These are phyloP conservation scores for Clarireedia paspali DNA, from an alignment of 2,329 filamentous ascomycete species.

Conservation along the genomic window DNA sequence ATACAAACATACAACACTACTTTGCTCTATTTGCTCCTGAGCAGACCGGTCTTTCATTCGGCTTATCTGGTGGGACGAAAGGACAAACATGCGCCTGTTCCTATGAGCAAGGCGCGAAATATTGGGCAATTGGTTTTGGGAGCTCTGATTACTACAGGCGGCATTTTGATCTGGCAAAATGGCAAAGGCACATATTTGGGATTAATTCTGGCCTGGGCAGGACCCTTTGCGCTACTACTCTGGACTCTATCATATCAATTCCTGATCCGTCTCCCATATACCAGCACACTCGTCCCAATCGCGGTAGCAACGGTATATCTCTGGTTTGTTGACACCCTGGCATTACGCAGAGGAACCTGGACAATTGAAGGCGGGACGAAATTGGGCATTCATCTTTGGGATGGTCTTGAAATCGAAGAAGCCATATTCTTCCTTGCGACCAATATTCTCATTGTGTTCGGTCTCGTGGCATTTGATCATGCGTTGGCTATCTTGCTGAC, in stretches of 20 bases:
- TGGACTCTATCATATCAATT: constrained; percentile 59
- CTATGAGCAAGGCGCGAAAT: constrained; percentile 28
- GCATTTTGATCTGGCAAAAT: constrained; percentile 37
- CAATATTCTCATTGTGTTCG: constrained; percentile 62
- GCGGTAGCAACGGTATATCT: constrained; percentile 58
- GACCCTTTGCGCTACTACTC: constrained; percentile 55
- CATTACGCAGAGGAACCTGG: constrained; percentile 63
- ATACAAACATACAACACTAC: constrained; percentile 70
- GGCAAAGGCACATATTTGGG: constrained; percentile 57
- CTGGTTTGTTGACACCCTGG: constrained; percentile 64
- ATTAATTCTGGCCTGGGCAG: constrained; percentile 62
- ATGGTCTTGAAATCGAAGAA: constrained; percentile 64
- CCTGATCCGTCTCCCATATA: constrained; percentile 49
- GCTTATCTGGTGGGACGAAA: constrained; percentile 35
- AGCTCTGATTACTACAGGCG: constrained; percentile 37
- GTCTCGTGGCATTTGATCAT: constrained; percentile 61
- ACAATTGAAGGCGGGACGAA: constrained; percentile 62
- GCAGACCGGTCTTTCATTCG: constrained; percentile 53
- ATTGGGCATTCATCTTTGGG: constrained; percentile 54
- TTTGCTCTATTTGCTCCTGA: constrained; percentile 59
- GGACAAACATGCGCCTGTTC: constrained; percentile 8
- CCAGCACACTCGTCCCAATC: constrained; percentile 53
- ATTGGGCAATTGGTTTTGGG: constrained; percentile 44
- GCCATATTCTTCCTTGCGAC: constrained; percentile 66
- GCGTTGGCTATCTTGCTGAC: constrained; percentile 57